Conservation (phyloP, 805 yeast genomes). For the Scheffersomyces ergatensis region DNA sequence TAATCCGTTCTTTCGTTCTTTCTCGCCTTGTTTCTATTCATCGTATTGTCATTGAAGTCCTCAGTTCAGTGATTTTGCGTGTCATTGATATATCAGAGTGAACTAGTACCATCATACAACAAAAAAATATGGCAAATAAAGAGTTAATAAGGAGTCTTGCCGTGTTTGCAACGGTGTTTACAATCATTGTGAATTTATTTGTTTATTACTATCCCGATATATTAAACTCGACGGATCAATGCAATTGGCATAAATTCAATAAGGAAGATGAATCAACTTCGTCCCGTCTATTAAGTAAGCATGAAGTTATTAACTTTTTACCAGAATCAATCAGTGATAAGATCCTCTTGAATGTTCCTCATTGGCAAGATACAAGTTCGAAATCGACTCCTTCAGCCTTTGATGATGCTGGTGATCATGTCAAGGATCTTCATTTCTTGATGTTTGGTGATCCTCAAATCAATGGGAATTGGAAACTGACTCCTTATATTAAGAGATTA, state of each 20-base stretch:
- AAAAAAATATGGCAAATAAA: background rate
- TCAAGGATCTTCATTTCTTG: constrained; percentile 59
- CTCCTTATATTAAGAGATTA: constrained; percentile 68
- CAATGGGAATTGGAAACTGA: constrained; percentile 76
- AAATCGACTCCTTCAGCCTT: constrained; percentile 8
- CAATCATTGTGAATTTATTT: constrained; percentile 56
- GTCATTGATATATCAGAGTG: no score
- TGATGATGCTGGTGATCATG: constrained; percentile 12
- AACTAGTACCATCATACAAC: no score
- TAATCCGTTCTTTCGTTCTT: no score
- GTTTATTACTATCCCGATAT: constrained; percentile 77
- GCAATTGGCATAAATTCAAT: constrained; percentile 55
- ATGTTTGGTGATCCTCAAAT: constrained; percentile 98
- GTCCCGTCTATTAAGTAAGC: constrained; percentile 4
- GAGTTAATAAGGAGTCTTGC: background rate
- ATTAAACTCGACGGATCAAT: constrained; percentile 38
- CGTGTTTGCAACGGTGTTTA: constrained; percentile 13
- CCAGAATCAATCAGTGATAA: constrained; percentile 8
- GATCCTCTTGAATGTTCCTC: constrained; percentile 19
- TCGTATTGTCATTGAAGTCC: no score
- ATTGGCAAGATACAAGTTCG: constrained; percentile 2
- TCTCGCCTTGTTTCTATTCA: no score
- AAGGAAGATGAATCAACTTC: constrained; percentile 4
- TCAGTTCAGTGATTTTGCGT: no score
- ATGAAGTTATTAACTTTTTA: constrained; percentile 8